Evolutionary conservation across 768 basidiomycete species (phyloP), one percentile per base, ranked within the genome.

Genomic region (Boletus reticuloceps): DNA sequence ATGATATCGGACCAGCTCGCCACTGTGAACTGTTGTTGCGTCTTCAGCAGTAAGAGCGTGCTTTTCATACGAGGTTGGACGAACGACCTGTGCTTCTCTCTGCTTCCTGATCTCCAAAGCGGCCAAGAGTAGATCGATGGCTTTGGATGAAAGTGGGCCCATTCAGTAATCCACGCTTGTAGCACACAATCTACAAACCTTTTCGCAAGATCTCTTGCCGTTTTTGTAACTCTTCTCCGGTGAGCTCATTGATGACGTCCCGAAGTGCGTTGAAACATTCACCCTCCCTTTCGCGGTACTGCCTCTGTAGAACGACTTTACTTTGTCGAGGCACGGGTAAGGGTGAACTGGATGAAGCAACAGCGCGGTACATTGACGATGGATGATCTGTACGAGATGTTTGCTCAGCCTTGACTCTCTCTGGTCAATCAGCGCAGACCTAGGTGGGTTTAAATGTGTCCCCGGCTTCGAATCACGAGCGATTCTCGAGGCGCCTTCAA

Each of bases 211-310:
- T 58, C 16, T 70, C 68, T 6, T 66, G 50, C 9, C 66, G 60
- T 4, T 55, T 64, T 7, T 50, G 56, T 1, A 32, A 48, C n/a
- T 51, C 58, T 25, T 57, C 51, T 1, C 59, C 56, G 0, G 62
- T 66, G 14, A 68, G 58, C 2, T 64, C 50, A 5, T 38, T 47
- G 44, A 70, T 61, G 47, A 53, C 47, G 3, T 40, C 43, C 16
- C 64, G 61, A 29, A 69, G 68, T 5, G 25, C 22, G n/a, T 50
- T 50, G 51, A 69, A 64, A 25, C 51, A 58, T 25, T 70, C 61
- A 10, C 52, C 41, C 39, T 69, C 68, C 39, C 57, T 59, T 22
- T 49, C 51, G 25, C 68, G 62, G 20, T 68, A 69, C 19, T 47
- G 58, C 22, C 54, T 56, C 19, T 69, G 69, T 6, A 38, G 32